Evolutionary conservation across 2,329 filamentous ascomycete species (phyloP), one percentile per base, ranked within the genome.

Genomic region (Aspergillus sp.): DNA sequence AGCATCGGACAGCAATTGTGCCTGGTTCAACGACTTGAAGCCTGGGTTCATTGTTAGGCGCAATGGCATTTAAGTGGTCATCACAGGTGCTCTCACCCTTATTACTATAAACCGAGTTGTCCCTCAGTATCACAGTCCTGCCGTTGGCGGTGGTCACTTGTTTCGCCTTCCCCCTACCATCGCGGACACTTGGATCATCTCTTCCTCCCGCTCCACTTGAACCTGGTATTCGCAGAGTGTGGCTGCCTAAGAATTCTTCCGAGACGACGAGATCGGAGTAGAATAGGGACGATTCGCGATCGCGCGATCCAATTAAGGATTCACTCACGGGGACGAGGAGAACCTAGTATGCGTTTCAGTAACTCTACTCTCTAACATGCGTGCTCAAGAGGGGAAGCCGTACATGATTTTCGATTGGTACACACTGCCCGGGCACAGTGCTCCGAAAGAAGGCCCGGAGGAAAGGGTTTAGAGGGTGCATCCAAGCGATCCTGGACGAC

Each of bases 381-480:
- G 40, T 19, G 45, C 41, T 35, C 37, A 23, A 33, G 52, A 21
- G 49, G 37, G 44, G 54, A 44, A 46, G 24, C 64, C 69, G 67
- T 80, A 87, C 86, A 82, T 98, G 91, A 75, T 96, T 91, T 76
- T 95, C 90, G 64, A 92, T 85, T 55, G 95, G 93, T 63, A 88
- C 86, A 82, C 95, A 98, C 87, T 98, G 93, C 70, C 89, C 82
- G 68, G 90, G 89, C 73, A 97, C 85, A 76, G 91, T 87, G 85
- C 92, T 98, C 82, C 91, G 92, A 85, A 97, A 97, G 87, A 99
- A 98, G 84, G 93, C 92, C 83, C 90, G 89, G 77, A 99, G 85
- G 80, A 97, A 98, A 76, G 95, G 95, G 80, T 99, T 99, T 87
- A 98, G 85, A 82, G 95, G 91, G 88, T 93, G 93, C 93, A 96